These are phyloP conservation scores for Benincasa hispida DNA, from an alignment of 306 rosid species.

Conservation along the genomic window DNA sequence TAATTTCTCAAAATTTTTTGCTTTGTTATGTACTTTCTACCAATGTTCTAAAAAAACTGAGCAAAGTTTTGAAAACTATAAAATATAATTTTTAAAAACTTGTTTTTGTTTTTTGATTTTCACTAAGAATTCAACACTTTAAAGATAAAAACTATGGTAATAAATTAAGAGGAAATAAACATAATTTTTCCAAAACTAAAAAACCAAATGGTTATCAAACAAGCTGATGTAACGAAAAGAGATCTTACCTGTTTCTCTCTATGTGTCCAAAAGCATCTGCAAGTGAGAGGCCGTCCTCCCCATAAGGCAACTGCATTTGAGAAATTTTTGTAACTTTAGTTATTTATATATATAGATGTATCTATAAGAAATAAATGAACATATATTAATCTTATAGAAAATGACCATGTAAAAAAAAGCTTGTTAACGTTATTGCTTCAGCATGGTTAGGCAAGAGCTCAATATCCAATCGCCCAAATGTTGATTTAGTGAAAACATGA, in stretches of 20 bases:
- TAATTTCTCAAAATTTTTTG: too few relatives aligned
- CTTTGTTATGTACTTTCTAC: too few relatives aligned
- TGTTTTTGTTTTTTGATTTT: too few relatives aligned
- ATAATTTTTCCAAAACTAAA: too few relatives aligned
- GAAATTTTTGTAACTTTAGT: neutral
- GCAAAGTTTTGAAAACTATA: too few relatives aligned
- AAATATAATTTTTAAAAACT: too few relatives aligned
- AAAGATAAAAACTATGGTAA: too few relatives aligned
- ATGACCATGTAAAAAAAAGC: neutral
- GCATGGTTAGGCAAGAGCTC: neutral
- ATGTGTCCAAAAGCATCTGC: slow-evolving; percentile 91
- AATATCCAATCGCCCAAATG: neutral
- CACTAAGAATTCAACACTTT: too few relatives aligned
- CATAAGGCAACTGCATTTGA: slow-evolving; percentile 51
- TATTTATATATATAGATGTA: too few relatives aligned
- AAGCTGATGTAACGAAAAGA: neutral
- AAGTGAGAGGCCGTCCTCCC: slow-evolving; percentile 42
- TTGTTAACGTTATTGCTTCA: neutral
- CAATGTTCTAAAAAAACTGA: too few relatives aligned
- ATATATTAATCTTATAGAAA: neutral
- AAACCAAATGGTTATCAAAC: too few relatives aligned
- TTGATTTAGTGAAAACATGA: neutral
- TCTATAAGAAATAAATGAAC: neutral
- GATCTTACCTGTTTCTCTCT: slow-evolving; percentile 55
- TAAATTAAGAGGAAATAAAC: too few relatives aligned